phyloP scores from a whole-genome alignment of 345 rosid species.

The Draba incana region DNA sequence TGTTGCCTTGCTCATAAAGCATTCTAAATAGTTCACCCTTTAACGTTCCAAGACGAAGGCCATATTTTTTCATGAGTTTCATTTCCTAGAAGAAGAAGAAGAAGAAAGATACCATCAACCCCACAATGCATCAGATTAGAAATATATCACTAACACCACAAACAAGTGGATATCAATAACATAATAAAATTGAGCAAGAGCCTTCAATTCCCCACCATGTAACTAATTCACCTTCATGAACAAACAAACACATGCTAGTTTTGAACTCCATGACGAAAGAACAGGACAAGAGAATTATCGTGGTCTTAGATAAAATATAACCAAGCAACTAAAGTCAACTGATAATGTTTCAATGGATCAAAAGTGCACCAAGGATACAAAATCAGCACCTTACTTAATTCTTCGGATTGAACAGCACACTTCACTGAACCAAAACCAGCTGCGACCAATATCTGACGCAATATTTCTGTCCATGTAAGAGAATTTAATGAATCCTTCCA shows the following conservation, averaged over 20 bases:
- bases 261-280: slow-evolving; percentile 2
- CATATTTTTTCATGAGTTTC: slow-evolving; percentile 74
- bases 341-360: slow-evolving; percentile 22
- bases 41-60: slow-evolving; percentile 68
- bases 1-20: slow-evolving; percentile 68
- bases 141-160: slow-evolving; percentile 6
- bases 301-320: slow-evolving; percentile 18
- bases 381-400: slow-evolving; percentile 67
- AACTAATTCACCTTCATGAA: slow-evolving; percentile 15
- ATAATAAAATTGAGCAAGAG: slow-evolving; percentile 4
- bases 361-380: slow-evolving; percentile 15
- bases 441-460: slow-evolving; percentile 78
- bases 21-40: slow-evolving; percentile 81
- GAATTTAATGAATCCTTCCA: slow-evolving; percentile 90
- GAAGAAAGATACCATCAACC: slow-evolving; percentile 19
- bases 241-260: slow-evolving; percentile 1
- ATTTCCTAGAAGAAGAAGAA: slow-evolving; percentile 57
- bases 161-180: slow-evolving; percentile 2
- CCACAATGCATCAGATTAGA: slow-evolving; percentile 12
- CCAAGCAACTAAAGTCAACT: slow-evolving; percentile 9
- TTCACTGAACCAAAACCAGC: slow-evolving; percentile 91
- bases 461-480: slow-evolving; percentile 88
- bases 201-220: slow-evolving; percentile 13
- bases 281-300: slow-evolving; percentile 6
- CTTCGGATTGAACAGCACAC: slow-evolving; percentile 50